Evolutionary conservation across 306 rosid species (phyloP).

Genomic region (Fragaria iinumae): DNA sequence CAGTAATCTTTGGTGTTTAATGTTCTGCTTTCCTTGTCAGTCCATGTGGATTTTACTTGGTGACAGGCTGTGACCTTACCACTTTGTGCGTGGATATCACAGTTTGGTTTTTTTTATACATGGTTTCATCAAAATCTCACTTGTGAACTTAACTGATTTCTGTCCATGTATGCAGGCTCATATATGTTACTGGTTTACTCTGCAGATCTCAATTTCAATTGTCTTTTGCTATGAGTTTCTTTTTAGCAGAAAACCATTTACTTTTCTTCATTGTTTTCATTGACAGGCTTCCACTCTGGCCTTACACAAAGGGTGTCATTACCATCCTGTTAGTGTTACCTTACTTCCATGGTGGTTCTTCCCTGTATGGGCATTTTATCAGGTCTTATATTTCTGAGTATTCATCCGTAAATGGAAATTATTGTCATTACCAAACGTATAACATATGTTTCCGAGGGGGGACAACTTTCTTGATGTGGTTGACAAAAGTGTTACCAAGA

Average conservation of each 20-base stretch:
- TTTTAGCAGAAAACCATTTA: neutral
- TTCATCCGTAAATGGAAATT: constrained; percentile 17
- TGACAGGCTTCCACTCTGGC: constrained; percentile 62
- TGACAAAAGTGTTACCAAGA: constrained; percentile 21
- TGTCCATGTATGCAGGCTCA: neutral
- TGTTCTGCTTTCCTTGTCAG: neutral
- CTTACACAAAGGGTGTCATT: constrained; percentile 43
- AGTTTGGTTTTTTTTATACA: neutral
- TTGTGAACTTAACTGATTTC: constrained; percentile 1
- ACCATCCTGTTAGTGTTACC: constrained; percentile 49
- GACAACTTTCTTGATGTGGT: constrained; percentile 20
- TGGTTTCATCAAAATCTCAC: neutral
- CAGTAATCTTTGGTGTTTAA: neutral
- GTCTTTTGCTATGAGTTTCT: neutral
- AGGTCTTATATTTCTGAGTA: constrained; percentile 25
- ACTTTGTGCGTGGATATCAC: neutral
- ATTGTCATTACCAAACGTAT: constrained; percentile 17
- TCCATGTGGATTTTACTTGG: neutral
- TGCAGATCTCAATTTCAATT: neutral
- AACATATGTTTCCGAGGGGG: constrained; percentile 1
- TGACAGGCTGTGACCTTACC: neutral
- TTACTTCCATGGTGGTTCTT: constrained; percentile 45
- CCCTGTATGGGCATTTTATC: constrained; percentile 34
- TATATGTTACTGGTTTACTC: neutral
- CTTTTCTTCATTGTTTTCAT: neutral